Evolutionary conservation across 345 rosid species (phyloP).

Genomic region (Syzygium jambos): DNA sequence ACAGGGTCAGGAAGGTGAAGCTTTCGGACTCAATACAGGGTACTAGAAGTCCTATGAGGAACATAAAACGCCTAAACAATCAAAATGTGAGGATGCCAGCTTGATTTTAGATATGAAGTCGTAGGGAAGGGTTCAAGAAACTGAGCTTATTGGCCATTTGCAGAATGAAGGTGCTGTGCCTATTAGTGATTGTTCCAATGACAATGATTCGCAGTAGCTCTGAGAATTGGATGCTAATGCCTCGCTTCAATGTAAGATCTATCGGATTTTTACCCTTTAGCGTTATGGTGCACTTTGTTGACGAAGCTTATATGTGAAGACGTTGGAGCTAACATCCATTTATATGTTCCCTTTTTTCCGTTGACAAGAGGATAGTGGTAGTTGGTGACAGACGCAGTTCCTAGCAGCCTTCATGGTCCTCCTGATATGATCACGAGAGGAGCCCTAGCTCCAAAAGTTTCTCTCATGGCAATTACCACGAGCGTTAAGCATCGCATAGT

Average conservation of each 20-base stretch:
- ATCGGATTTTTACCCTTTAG: background rate
- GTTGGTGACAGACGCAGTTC: conserved; percentile 48
- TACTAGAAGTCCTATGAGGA: conserved; percentile 67
- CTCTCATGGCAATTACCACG: too few relatives aligned
- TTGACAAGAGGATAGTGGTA: conserved; percentile 63
- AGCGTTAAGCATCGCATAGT: too few relatives aligned
- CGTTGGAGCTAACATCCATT: background rate
- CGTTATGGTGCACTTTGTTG: background rate
- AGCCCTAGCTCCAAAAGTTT: too few relatives aligned
- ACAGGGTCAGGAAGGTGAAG: conserved; percentile 91
- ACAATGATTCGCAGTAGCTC: conserved; percentile 38
- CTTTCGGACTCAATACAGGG: conserved; percentile 74
- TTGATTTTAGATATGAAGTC: background rate
- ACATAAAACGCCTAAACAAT: conserved; percentile 41
- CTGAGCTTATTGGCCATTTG: background rate
- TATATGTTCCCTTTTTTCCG: background rate
- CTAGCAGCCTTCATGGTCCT: too few relatives aligned
- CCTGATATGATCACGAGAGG: too few relatives aligned
- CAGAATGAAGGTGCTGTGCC: conserved; percentile 26
- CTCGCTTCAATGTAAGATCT: conserved; percentile 64
- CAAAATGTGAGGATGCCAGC: conserved; percentile 31
- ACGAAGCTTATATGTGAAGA: background rate
- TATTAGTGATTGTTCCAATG: conserved; percentile 40
- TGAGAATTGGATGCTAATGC: conserved; percentile 87
- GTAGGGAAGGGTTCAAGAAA: background rate